Conservation (phyloP, 2,329 filamentous ascomycete genomes). For the Arthrobotrys sphaeroides region DNA sequence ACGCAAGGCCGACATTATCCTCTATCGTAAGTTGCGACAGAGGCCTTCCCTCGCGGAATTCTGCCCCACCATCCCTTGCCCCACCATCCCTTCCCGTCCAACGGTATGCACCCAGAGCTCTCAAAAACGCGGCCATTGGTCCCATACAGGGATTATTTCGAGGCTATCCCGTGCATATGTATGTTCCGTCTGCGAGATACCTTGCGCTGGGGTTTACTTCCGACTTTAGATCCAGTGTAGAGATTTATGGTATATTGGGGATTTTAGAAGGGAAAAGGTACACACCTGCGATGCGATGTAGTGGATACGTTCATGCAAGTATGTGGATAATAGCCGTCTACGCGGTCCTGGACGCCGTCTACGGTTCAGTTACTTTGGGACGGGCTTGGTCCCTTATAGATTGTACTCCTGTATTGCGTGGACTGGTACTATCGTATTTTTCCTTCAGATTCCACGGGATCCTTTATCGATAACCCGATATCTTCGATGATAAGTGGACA, state of each 20-base stretch:
- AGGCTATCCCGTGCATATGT: conserved; percentile 21
- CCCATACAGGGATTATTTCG: conserved; percentile 2
- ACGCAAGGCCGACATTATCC: neutral
- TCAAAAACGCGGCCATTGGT: conserved; percentile 44
- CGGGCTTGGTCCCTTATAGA: no score
- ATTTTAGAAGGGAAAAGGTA: neutral
- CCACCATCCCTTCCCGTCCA: neutral
- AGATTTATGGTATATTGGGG: no score
- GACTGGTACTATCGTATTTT: no score
- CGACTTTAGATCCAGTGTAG: neutral
- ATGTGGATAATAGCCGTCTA: neutral
- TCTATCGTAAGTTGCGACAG: conserved; percentile 13
- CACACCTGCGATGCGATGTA: neutral
- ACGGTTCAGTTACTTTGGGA: no score
- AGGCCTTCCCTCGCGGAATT: neutral
- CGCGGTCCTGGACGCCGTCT: no score
- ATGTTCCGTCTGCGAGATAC: neutral
- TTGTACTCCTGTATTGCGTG: no score
- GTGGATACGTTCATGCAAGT: no score
- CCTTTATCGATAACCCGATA: neutral
- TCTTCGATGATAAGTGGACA: no score
- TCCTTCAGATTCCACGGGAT: conserved; percentile 8
- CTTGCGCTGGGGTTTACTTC: neutral
- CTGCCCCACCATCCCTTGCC: conserved; percentile 11
- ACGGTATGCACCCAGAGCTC: neutral